Evolutionary conservation across 2,329 filamentous ascomycete genomes (phyloP).

Genomic region (Grosmannia serpens): DNA sequence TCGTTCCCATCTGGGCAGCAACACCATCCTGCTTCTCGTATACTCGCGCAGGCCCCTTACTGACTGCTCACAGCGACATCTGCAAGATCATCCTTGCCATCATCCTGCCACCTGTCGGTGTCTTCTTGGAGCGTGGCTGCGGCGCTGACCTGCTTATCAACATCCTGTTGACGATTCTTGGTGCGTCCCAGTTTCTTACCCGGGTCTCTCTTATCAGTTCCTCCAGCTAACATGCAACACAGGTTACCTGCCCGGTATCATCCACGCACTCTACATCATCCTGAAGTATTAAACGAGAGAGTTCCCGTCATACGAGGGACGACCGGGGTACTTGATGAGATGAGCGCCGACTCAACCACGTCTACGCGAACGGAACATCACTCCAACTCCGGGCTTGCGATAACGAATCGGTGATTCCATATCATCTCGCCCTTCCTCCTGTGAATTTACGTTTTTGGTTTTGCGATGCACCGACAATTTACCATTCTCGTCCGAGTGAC

Average conservation of each 20-base stretch:
- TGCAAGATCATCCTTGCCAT: slow-evolving; percentile 73
- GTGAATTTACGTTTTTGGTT: not conserved
- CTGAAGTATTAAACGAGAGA: slow-evolving; percentile 60
- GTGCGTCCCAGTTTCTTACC: slow-evolving; percentile 22
- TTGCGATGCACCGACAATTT: not conserved
- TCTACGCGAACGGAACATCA: not conserved
- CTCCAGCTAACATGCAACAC: not conserved
- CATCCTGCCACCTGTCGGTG: slow-evolving; percentile 79
- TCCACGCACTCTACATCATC: slow-evolving; percentile 90
- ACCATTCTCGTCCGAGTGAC: not conserved
- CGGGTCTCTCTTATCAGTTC: not conserved
- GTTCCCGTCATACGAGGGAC: not conserved
- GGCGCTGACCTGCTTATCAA: slow-evolving; percentile 83
- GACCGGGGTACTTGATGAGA: not conserved
- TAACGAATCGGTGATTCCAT: not conserved
- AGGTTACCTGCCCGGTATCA: slow-evolving; percentile 66
- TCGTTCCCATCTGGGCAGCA: not conserved
- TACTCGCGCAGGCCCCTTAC: not conserved
- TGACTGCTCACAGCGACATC: slow-evolving; percentile 30
- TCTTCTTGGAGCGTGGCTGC: slow-evolving; percentile 90
- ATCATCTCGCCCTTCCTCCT: not conserved
- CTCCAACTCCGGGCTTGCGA: not conserved
- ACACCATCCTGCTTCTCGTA: no score
- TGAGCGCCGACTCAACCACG: not conserved
- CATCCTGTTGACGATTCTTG: slow-evolving; percentile 72